A percentile compares a stretch with the other conserved stretches of the same genome.
Conservation (phyloP, 202 grass and related monocot genomes). For the Carex arenaria region DNA sequence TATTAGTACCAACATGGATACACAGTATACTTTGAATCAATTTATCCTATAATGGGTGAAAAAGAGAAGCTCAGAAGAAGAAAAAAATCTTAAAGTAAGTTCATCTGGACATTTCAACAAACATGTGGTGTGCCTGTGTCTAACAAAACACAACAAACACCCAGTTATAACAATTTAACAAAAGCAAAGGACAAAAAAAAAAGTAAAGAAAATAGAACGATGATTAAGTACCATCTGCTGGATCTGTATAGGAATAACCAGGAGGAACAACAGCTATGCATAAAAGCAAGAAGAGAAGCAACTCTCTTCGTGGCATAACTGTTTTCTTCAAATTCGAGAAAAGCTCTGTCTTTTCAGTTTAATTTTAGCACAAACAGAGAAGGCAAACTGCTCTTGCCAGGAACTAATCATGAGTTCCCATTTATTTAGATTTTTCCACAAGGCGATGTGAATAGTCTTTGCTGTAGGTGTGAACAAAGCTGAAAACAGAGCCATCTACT, state of each 20-base stretch:
- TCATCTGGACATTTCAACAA: background rate
- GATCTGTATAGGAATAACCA: slow-evolving; percentile 1
- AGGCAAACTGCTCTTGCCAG: background rate
- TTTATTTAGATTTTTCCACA: background rate
- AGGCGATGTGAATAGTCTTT: background rate
- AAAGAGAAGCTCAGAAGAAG: background rate
- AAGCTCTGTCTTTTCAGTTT: background rate
- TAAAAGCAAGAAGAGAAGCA: background rate
- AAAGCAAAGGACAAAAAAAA: background rate
- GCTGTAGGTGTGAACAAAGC: background rate
- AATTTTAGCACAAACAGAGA: background rate
- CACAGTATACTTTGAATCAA: background rate
- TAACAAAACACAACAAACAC: background rate
- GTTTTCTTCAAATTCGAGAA: background rate
- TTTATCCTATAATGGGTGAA: background rate
- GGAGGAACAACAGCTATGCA: background rate
- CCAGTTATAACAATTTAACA: background rate
- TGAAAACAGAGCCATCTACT: background rate
- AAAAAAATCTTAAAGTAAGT: background rate
- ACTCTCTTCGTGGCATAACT: background rate
- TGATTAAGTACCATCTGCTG: slow-evolving; percentile 13
- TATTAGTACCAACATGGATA: background rate
- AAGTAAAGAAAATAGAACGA: background rate
- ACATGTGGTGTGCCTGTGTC: background rate
- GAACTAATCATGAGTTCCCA: background rate